Evolutionary conservation across 106 monocot genomes (phyloP).

Genomic region (Apostasia ramifera): DNA sequence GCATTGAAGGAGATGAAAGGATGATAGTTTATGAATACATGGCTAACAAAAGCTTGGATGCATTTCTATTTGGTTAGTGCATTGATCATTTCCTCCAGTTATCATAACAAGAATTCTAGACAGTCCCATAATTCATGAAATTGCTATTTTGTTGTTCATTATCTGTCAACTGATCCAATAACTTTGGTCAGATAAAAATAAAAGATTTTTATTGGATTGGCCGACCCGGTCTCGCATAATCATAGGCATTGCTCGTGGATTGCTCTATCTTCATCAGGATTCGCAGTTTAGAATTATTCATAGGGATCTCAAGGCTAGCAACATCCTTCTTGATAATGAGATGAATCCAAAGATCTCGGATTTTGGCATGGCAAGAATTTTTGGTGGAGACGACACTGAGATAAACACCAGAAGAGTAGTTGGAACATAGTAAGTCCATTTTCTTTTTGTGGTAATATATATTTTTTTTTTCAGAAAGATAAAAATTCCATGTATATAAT

Average conservation of each 20-base stretch:
- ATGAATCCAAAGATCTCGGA: constrained; percentile 1
- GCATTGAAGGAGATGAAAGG: constrained; percentile 15
- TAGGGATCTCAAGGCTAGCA: constrained; percentile 4
- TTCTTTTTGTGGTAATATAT: background rate
- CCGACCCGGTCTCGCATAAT: background rate
- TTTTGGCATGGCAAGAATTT: constrained; percentile 5
- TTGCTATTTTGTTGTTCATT: no score
- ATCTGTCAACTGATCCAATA: background rate
- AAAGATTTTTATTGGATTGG: background rate
- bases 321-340: constrained; percentile 2
- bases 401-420: background rate
- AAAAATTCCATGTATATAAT: background rate
- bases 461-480: no score
- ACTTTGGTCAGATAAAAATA: background rate
- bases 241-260: constrained; percentile 1
- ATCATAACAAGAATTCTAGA: no score
- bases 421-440: constrained; percentile 1
- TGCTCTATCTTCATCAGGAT: background rate
- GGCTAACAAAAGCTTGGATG: background rate
- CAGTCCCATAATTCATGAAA: no score
- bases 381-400: background rate
- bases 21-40: background rate
- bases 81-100: no score
- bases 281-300: background rate
- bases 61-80: constrained; percentile 11